Evolutionary conservation across 2,329 filamentous ascomycete species (phyloP).

Genomic region (Colletotrichum tropicicola): DNA sequence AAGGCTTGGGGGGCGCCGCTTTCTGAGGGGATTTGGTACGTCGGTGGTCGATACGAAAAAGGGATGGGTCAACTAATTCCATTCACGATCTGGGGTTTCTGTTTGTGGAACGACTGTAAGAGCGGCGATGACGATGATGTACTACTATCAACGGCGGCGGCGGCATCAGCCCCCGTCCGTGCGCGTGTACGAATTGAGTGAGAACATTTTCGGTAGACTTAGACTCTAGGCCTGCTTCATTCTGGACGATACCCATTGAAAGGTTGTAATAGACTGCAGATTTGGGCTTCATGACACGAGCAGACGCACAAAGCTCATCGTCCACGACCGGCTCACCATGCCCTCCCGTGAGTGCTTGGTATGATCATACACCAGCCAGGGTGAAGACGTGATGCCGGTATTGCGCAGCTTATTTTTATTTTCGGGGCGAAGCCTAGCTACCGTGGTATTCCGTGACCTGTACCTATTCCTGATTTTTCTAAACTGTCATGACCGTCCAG

Average conservation of each 20-base stretch:
- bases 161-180: neutral
- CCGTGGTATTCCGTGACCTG: neutral
- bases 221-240: neutral
- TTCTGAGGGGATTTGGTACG: slow-evolving; percentile 46
- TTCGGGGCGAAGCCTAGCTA: neutral
- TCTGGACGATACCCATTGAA: slow-evolving; percentile 10
- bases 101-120: neutral
- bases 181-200: slow-evolving; percentile 10
- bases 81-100: neutral
- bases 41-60: neutral
- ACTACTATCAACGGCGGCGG: neutral
- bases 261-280: neutral
- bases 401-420: no score
- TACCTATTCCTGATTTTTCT: neutral
- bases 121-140: slow-evolving; percentile 13
- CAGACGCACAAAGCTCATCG: no score
- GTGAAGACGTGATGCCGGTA: no score
- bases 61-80: neutral
- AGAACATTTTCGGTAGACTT: neutral
- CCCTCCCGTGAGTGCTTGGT: no score
- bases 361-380: no score
- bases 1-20: slow-evolving; percentile 63
- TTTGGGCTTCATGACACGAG: neutral
- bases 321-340: no score
- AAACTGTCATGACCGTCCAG: neutral